These are phyloP conservation scores for Sonneratia alba DNA, from an alignment of 345 rosid genomes.

Conservation along the genomic window DNA sequence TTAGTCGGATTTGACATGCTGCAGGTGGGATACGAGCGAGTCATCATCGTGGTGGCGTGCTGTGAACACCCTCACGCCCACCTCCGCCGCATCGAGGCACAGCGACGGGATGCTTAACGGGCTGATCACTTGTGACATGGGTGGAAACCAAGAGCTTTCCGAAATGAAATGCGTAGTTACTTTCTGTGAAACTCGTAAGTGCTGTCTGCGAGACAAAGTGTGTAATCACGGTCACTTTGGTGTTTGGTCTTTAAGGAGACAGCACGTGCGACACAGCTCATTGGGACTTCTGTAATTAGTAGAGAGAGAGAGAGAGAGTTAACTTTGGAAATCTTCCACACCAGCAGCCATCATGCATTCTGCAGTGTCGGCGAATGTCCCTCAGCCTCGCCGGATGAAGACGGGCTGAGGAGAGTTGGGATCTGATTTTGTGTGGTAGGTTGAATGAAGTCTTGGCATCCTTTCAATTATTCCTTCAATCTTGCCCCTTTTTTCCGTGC, in stretches of 20 bases:
- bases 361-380: background rate
- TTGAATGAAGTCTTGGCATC: background rate
- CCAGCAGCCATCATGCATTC: background rate
- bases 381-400: background rate
- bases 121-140: too few relatives aligned
- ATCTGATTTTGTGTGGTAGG: background rate
- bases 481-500: background rate
- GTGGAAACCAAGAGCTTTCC: too few relatives aligned
- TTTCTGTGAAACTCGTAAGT: too few relatives aligned
- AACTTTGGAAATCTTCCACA: background rate
- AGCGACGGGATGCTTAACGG: too few relatives aligned
- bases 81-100: too few relatives aligned
- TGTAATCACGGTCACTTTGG: background rate
- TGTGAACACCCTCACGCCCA: too few relatives aligned
- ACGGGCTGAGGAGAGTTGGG: background rate
- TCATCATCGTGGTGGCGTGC: too few relatives aligned
- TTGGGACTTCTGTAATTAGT: background rate
- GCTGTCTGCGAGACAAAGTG: background rate
- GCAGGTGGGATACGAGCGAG: too few relatives aligned
- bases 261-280: background rate
- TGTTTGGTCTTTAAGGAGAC: constrained; percentile 2
- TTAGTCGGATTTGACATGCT: too few relatives aligned
- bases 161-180: too few relatives aligned
- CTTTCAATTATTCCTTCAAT: background rate
- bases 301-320: background rate